These are phyloP conservation scores for Diaporthe citriasiana DNA, from an alignment of 2,329 filamentous ascomycete genomes.

Conservation along the genomic window DNA sequence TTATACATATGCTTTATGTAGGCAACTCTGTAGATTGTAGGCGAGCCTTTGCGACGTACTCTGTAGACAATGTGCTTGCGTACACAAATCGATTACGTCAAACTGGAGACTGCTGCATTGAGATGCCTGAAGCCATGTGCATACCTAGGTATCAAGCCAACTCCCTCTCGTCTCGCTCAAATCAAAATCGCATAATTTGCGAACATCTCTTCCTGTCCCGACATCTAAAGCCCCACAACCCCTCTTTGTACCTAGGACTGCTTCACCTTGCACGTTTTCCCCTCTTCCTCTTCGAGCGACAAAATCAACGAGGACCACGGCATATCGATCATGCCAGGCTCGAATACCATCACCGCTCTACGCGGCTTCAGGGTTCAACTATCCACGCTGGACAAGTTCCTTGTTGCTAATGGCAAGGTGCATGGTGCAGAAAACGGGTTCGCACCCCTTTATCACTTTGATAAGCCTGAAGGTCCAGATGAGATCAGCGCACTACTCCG, in stretches of 20 bases:
- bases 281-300: not conserved
- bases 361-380: constrained; percentile 6
- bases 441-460: not conserved
- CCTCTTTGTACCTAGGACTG: not conserved
- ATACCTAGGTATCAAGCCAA: constrained; percentile 11
- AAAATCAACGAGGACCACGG: not conserved
- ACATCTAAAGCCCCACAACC: not conserved
- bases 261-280: no score
- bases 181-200: not conserved
- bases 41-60: no score
- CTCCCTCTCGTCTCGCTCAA: not conserved
- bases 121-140: constrained; percentile 7
- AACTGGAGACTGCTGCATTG: constrained; percentile 8
- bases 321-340: constrained; percentile 3
- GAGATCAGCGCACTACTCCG: not conserved
- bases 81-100: not conserved
- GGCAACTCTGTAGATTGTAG: no score
- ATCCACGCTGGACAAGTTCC: not conserved
- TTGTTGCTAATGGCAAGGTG: not conserved
- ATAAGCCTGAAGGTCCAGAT: not conserved
- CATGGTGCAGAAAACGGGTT: not conserved
- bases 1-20: no score
- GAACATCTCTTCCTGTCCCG: not conserved
- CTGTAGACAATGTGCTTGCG: not conserved
- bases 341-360: constrained; percentile 8